These are phyloP conservation scores for Ogataea hybrid DNA, from an alignment of 1,139 yeast species.

Conservation along the genomic window DNA sequence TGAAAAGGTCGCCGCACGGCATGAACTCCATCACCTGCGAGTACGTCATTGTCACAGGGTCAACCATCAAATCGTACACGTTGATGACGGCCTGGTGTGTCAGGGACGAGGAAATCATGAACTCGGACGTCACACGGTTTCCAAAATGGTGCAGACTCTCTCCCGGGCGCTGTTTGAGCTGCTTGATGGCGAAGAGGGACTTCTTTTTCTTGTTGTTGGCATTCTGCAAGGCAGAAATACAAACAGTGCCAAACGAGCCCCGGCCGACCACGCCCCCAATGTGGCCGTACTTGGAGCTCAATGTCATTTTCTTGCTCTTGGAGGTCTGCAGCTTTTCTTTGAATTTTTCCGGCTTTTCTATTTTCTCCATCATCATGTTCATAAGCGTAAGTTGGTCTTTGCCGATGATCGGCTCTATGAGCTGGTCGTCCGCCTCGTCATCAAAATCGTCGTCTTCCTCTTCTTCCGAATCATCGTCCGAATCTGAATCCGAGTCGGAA, in stretches of 20 bases:
- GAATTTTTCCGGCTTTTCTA: conserved; percentile 32
- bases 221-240: conserved; percentile 42
- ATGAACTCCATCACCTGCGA: conserved; percentile 80
- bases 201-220: conserved; percentile 31
- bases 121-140: conserved; percentile 72
- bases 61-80: conserved; percentile 66
- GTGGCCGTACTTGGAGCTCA: conserved; percentile 54
- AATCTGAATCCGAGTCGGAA: conserved; percentile 29
- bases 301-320: conserved; percentile 26
- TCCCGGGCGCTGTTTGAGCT: conserved; percentile 48
- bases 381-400: conserved; percentile 53
- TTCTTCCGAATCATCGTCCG: conserved; percentile 29
- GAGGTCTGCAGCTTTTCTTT: conserved; percentile 25
- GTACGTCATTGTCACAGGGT: conserved; percentile 49
- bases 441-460: conserved; percentile 32
- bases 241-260: conserved; percentile 70
- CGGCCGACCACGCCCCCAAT: conserved; percentile 63
- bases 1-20: conserved; percentile 68
- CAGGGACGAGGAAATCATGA: conserved; percentile 68
- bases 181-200: conserved; percentile 66
- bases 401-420: conserved; percentile 53
- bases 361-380: conserved; percentile 45
- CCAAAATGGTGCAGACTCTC: conserved; percentile 61
- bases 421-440: conserved; percentile 37
- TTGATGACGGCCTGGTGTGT: conserved; percentile 68